phyloP scores from a whole-genome alignment of 2,329 filamentous ascomycete genomes.

The Apiospora phragmitis region DNA sequence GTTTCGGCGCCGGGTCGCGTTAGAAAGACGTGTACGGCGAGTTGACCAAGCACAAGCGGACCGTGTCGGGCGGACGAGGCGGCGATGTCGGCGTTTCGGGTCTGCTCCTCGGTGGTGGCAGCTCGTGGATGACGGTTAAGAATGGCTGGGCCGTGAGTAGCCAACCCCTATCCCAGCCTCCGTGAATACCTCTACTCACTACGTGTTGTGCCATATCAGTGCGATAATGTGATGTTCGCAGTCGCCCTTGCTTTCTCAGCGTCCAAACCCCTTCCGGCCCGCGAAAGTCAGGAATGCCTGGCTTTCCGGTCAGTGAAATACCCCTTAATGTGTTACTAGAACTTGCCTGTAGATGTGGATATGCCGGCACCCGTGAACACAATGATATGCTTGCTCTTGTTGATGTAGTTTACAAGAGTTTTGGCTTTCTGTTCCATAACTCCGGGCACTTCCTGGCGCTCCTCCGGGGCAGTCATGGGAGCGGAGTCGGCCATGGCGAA shows the following conservation, averaged over 20 bases:
- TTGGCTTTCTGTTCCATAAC: slow-evolving; percentile 38
- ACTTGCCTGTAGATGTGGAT: slow-evolving; percentile 45
- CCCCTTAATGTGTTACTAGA: not conserved
- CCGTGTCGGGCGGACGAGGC: slow-evolving; percentile 19
- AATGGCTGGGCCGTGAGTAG: slow-evolving; percentile 24
- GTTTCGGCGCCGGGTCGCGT: slow-evolving; percentile 22
- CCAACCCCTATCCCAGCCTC: too few species aligned
- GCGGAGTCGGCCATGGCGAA: not conserved
- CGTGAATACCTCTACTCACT: too few species aligned
- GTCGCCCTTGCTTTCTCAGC: slow-evolving; percentile 40
- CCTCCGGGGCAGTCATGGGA: slow-evolving; percentile 1
- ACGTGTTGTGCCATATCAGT: slow-evolving; percentile 47
- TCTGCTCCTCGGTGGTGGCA: slow-evolving; percentile 28
- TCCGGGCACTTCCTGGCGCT: slow-evolving; percentile 28
- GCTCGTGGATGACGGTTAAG: slow-evolving; percentile 27
- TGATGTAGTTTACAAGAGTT: slow-evolving; percentile 37
- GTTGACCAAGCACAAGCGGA: slow-evolving; percentile 15
- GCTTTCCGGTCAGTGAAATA: not conserved
- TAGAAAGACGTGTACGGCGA: slow-evolving; percentile 23
- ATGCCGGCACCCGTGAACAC: slow-evolving; percentile 48
- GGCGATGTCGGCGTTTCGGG: slow-evolving; percentile 20
- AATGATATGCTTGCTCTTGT: slow-evolving; percentile 45
- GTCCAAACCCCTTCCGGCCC: slow-evolving; percentile 48
- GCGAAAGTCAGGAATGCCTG: slow-evolving; percentile 50
- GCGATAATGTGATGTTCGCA: slow-evolving; percentile 36